Conservation (phyloP, 345 rosid species). For the Aquilaria sinensis region DNA sequence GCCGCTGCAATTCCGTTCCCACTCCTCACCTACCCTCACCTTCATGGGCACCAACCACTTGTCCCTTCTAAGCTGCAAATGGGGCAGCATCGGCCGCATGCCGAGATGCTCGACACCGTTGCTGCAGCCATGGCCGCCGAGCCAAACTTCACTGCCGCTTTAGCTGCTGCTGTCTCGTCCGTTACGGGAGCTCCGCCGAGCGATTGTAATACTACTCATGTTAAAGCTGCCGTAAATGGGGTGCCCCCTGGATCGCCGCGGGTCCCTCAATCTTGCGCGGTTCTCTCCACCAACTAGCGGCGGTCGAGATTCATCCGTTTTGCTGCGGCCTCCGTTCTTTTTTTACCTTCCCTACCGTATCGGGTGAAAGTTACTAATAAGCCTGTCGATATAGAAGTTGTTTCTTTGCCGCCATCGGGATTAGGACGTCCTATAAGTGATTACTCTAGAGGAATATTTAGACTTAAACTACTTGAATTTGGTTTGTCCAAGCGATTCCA, state of each 20-base stretch:
- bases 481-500: no score
- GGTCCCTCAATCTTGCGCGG: slow-evolving; percentile 89
- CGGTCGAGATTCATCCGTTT: no score
- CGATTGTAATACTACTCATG: slow-evolving; percentile 16
- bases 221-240: slow-evolving; percentile 9
- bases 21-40: slow-evolving; percentile 31
- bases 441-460: no score
- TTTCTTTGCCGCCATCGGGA: no score
- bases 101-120: slow-evolving; percentile 59
- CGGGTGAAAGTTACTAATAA: no score
- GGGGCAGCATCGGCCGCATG: slow-evolving; percentile 32
- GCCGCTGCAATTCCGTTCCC: slow-evolving; percentile 34
- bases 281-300: slow-evolving; percentile 59
- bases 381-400: no score
- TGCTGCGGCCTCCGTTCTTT: no score
- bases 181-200: slow-evolving; percentile 37
- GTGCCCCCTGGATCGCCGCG: slow-evolving; percentile 59
- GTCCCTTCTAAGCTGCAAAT: slow-evolving; percentile 23
- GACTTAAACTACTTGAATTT: no score
- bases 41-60: slow-evolving; percentile 29
- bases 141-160: slow-evolving; percentile 76
- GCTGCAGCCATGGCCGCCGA: slow-evolving; percentile 71
- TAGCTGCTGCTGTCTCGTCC: slow-evolving; percentile 70
- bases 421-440: no score
- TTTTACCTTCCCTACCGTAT: no score